Evolutionary conservation across 2,329 filamentous ascomycete species (phyloP).

Genomic region (Plenodomus tracheiphilus): DNA sequence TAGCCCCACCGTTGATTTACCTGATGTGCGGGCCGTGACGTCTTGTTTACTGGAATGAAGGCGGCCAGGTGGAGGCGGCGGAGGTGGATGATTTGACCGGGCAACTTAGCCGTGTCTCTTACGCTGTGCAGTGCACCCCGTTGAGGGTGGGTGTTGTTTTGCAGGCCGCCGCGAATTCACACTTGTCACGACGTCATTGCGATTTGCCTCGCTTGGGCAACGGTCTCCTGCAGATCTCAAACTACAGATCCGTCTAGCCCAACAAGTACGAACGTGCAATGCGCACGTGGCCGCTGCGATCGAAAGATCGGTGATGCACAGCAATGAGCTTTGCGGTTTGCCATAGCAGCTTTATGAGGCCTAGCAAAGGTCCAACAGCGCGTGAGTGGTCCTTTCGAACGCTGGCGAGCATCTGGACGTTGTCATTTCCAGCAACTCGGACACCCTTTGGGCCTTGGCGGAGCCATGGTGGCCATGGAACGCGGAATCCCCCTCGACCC

Average conservation of each 20-base stretch:
- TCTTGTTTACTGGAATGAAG: slow-evolving; percentile 5
- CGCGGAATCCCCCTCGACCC: no score
- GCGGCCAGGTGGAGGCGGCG: not conserved
- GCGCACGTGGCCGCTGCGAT: not conserved
- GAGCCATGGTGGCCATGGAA: no score
- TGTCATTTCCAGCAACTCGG: no score
- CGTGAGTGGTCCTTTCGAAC: no score
- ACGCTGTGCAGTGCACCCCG: not conserved
- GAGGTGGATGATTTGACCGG: not conserved
- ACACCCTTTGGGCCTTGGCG: no score
- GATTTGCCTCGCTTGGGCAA: not conserved
- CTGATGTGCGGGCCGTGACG: slow-evolving; percentile 6
- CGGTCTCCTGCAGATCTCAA: not conserved
- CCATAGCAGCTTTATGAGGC: no score
- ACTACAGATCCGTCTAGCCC: not conserved
- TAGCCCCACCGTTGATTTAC: slow-evolving; percentile 11
- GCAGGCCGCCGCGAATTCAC: not conserved
- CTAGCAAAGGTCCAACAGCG: no score
- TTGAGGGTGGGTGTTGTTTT: not conserved
- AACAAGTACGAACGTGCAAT: not conserved
- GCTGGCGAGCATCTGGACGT: no score
- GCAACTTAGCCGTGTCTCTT: not conserved
- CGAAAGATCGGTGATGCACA: not conserved
- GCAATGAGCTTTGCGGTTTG: no score
- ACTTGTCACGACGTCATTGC: not conserved